Base-by-base conservation (phyloP, 1,139 yeast species). In the Taphrina sp. region DNA sequence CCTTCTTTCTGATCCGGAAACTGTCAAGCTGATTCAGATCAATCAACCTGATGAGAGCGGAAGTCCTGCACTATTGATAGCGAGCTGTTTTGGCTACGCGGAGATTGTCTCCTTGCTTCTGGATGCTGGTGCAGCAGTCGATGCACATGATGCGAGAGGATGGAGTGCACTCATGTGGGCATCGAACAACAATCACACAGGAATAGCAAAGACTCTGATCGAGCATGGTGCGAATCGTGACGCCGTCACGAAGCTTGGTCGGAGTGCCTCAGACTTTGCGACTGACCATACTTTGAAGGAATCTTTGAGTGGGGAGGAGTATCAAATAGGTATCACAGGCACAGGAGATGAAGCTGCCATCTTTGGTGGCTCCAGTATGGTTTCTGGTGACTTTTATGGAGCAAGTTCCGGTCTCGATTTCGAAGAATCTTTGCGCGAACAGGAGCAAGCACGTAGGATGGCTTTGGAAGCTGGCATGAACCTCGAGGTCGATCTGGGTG, bases 141-240 rank as follows among this genome's bases (percentile, higher is more conserved):
- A 74, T 53, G 60, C 61, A 19, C 72, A 68, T 52, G 77, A 74
- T 61, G 66, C 69, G 51, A 67, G 64, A 55, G 52, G 69, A 54
- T 74, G 76, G 76, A 71, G 77, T 1, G 72, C 77, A 12, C 63
- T 74, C 37, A 74, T 74, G 74, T 74, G 77, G 77, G 77, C 77
- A 7, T 69, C 72, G 41, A 72, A 71, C 61, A 72, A 70, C 61
- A 70, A 69, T 56, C 73, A 72, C 49, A 60, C 65, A 16, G 63
- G 63, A 20, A 70, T 73, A 39, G 74, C 71, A 20, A 64, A 65
- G 57, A 58, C 60, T 47, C 61, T 73, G 49, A 57, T 73, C 42
- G 73, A 69, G 16, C 61, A 65, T 38, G 74, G 71, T 14, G 76
- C 76, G 0, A 66, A 69, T 23, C 60, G 64, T 2, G 44, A 59